These are phyloP conservation scores for Komagataella ulmi DNA, from an alignment of 805 yeast species.

Conservation along the genomic window DNA sequence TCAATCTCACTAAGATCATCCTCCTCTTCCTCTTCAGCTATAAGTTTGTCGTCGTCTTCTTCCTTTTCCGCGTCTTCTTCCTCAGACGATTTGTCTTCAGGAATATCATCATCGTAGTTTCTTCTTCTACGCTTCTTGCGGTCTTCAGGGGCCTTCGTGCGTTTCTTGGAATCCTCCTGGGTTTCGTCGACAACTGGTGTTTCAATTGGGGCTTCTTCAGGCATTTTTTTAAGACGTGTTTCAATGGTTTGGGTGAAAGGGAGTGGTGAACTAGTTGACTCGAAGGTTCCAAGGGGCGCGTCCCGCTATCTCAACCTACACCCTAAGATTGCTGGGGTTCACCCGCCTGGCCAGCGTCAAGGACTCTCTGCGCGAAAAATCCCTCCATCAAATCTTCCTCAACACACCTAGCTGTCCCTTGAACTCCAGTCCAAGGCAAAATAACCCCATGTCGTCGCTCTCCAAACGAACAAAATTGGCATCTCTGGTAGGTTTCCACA, in stretches of 20 bases:
- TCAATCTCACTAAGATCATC: slow-evolving; percentile 76
- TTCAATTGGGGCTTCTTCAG: slow-evolving; percentile 5
- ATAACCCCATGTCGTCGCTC: slow-evolving; percentile 2
- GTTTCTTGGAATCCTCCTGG: slow-evolving; percentile 7
- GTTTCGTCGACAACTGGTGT: slow-evolving; percentile 9
- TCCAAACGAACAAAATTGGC: slow-evolving; percentile 24
- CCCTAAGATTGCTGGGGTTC: background rate
- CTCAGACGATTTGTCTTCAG: slow-evolving; percentile 29
- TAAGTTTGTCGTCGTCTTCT: slow-evolving; percentile 36
- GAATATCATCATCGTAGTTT: slow-evolving; percentile 41
- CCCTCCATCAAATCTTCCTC: background rate
- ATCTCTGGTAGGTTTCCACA: slow-evolving; percentile 60
- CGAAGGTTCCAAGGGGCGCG: background rate
- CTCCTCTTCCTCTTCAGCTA: slow-evolving; percentile 56
- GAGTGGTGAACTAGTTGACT: background rate
- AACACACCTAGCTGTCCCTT: background rate
- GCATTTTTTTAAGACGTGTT: slow-evolving; percentile 1
- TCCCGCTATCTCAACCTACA: background rate
- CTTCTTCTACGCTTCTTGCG: slow-evolving; percentile 43
- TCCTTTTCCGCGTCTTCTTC: slow-evolving; percentile 24
- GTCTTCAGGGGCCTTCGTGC: slow-evolving; percentile 8
- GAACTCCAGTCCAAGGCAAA: background rate
- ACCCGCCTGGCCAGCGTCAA: background rate
- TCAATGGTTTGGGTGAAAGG: background rate
- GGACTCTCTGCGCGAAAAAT: background rate